phyloP scores from a whole-genome alignment of 768 basidiomycete species.

The Psilocybe cubensis region DNA sequence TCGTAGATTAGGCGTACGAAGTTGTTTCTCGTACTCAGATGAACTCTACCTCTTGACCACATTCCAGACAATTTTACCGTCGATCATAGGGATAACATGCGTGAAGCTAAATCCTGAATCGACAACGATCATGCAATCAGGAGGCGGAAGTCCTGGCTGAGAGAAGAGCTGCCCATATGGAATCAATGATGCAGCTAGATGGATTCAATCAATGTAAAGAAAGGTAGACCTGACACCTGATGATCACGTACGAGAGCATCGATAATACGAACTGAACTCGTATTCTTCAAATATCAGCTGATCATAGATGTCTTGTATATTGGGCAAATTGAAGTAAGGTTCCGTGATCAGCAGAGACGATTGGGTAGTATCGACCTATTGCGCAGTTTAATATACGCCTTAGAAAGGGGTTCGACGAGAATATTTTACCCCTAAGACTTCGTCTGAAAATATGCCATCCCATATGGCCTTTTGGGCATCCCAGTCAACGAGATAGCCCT shows the following conservation, averaged over 20 bases:
- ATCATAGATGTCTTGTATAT: constrained; percentile 91
- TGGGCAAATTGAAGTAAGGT: constrained; percentile 92
- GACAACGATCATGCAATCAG: constrained; percentile 82
- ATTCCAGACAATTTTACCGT: constrained; percentile 73
- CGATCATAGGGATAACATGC: constrained; percentile 84
- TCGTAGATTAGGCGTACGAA: constrained; percentile 9
- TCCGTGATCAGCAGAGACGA: constrained; percentile 88
- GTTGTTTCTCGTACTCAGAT: constrained; percentile 7
- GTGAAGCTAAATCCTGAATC: constrained; percentile 96
- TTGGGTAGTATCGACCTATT: constrained; percentile 71
- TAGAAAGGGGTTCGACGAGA: constrained; percentile 3
- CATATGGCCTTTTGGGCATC: constrained; percentile 93
- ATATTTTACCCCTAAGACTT: constrained; percentile 62
- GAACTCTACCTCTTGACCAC: constrained; percentile 75
- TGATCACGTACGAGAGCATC: constrained; percentile 73
- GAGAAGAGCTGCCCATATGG: constrained; percentile 76
- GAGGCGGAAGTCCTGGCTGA: constrained; percentile 45
- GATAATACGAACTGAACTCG: constrained; percentile 83
- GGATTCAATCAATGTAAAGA: constrained; percentile 17
- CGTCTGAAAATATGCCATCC: constrained; percentile 85
- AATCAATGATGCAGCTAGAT: constrained; percentile 76
- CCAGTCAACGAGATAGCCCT: constrained; percentile 96
- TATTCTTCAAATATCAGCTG: constrained; percentile 98
- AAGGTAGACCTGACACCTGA: constrained; percentile 7
- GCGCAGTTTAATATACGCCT: constrained; percentile 3